Evolutionary conservation across 495 filamentous ascomycete genomes (phyloP).

Genomic region (Xylaria nigripes): DNA sequence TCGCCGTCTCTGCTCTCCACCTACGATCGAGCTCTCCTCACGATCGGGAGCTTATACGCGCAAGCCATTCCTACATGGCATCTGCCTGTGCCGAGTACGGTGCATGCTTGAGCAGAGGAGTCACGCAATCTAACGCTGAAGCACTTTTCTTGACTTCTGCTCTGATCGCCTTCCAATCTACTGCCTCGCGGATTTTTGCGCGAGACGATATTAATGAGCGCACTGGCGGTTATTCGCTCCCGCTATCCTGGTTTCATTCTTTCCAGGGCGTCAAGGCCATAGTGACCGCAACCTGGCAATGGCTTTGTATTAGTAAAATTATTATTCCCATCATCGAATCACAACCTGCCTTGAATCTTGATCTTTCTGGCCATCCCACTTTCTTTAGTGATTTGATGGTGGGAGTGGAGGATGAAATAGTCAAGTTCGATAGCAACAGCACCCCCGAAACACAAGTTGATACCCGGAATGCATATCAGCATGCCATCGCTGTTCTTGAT

Average conservation of each 20-base stretch:
- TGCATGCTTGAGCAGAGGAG: conserved; percentile 38
- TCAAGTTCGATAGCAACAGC: conserved; percentile 15
- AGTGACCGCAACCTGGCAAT: conserved; percentile 44
- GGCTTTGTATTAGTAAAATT: conserved; percentile 41
- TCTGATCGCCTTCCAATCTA: conserved; percentile 51
- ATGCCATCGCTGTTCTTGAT: conserved; percentile 47
- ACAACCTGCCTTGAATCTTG: conserved; percentile 43
- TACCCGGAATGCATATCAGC: conserved; percentile 46
- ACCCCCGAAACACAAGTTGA: conserved; percentile 11
- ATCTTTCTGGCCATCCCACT: conserved; percentile 33
- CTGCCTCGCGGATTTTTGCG: conserved; percentile 45
- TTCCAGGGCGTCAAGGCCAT: conserved; percentile 52
- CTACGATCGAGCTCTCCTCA: conserved; percentile 40
- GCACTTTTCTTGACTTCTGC: conserved; percentile 46
- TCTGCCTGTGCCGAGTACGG: conserved; percentile 48
- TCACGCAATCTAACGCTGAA: conserved; percentile 45
- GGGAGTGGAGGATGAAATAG: conserved; percentile 42
- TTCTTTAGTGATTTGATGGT: conserved; percentile 47
- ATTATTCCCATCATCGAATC: conserved; percentile 48
- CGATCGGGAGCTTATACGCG: conserved; percentile 44
- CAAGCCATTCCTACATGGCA: conserved; percentile 51
- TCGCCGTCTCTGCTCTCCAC: conserved; percentile 50
- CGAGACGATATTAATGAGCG: conserved; percentile 33
- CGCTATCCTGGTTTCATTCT: conserved; percentile 50
- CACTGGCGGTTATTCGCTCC: conserved; percentile 35